Evolutionary conservation across 176 grass and related monocot genomes (phyloP), one percentile per base, ranked within the genome.

Genomic region (Aechmea fasciata): DNA sequence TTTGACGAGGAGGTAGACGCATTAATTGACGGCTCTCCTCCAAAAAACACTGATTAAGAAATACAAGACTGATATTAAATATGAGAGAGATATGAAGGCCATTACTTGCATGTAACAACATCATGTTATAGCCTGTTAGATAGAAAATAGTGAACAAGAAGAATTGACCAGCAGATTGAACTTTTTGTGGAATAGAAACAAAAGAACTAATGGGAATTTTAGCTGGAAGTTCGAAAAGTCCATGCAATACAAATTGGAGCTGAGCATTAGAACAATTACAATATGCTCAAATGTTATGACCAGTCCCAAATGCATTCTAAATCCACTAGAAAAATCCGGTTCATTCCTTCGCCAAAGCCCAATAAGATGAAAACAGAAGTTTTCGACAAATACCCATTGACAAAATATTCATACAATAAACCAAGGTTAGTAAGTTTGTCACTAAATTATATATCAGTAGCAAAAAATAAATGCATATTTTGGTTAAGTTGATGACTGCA

Each of bases 11-110:
- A 25, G 94, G 94, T 73, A 97, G 66, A 11, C 84, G 89, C 89
- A 97, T 87, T 70, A 97, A 78, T 76, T 90, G 94, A 10, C 89
- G 84, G 55, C 86, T 90, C 81, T 97, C 94, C 83, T 97, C 94
- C 59, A 97, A 80, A 87, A 97, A 97, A 90, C 94, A 97, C 94
- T 97, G 66, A 61, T 57, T 70, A 66, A 68, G 64, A 75, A 91
- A 63, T 29, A 66, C 64, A 70, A 50, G 10, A 51, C 75, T 11
- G 20, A 67, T 62, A 1, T 55, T 29, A 67, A 61, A 10, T 47
- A 25, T 57, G 29, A 75, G 41, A 73, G 17, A 73, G 52, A 78
- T 11, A 52, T 61, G 12, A 57, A 1, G 17, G 17, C 50, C 10
- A 74, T 61, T 12, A 48, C 50, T 48, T 48, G 6, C 47, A 5